Evolutionary conservation across 83 land plant genomes (phyloP), one percentile per base, ranked within the genome.

Genomic region (Larix sibirica): DNA sequence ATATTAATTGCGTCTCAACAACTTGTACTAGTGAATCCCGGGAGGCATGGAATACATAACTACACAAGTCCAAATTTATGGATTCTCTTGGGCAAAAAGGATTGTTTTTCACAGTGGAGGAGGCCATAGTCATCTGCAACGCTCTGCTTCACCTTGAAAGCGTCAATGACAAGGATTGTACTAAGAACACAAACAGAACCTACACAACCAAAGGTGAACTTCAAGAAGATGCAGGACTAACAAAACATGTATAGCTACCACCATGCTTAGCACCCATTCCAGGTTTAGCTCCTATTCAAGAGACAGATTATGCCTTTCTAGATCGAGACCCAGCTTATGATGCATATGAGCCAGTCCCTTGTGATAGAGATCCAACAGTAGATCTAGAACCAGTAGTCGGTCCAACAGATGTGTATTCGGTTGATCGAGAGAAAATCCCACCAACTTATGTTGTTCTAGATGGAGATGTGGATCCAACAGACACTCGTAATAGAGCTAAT

Each of bases 11-110:
- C 8, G 7, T 44, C 47, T 0, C 4, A 7, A 59, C 83, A 92
- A 93, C 85, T 92, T 21, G 91, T 85, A 31, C 69, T 90, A 73
- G 95, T 91, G 0, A 92, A 92, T 74, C 95, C 95, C 13, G 89
- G 91, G 56, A 82, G 85, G 21, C 89, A 89, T 14, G 90, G 90
- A 79, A 85, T 90, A 87, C 87, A 90, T 84, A 92, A 92, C 68
- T 92, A 20, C 62, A 84, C 85, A 88, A 84, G 42, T 82, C 91
- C 0, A 87, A 87, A 67, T 82, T 83, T 54, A 80, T 90, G 0
- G 95, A 90, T 36, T 26, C 17, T 3, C 76, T 92, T 1, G 95
- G 91, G 4, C 81, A 87, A 8, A 87, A 90, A 42, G 85, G 90
- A 89, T 84, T 90, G 26, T 89, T 86, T 54, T 70, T 92, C 2